Evolutionary conservation across 192 early-diverging fungal genomes (phyloP).

Genomic region (Coemansia furcata): DNA sequence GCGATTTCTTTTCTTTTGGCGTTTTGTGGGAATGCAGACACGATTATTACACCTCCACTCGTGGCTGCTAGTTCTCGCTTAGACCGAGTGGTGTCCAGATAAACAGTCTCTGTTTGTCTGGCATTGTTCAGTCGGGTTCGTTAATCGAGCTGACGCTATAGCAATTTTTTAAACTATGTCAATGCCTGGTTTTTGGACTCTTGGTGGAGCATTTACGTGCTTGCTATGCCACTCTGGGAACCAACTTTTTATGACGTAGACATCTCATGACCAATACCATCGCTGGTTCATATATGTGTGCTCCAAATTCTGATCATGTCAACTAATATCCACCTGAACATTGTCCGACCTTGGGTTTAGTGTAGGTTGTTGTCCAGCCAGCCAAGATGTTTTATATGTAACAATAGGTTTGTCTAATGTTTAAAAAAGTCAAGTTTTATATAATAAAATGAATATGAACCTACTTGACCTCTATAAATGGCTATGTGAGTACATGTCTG

Average conservation of each 20-base stretch:
- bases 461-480: neutral
- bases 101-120: neutral
- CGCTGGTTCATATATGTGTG: neutral
- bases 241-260: constrained; percentile 42
- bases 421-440: neutral
- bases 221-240: constrained; percentile 28
- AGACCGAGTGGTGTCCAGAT: neutral
- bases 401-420: neutral
- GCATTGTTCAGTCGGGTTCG: constrained; percentile 2
- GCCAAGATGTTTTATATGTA: neutral
- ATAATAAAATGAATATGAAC: neutral
- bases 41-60: constrained; percentile 16
- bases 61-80: constrained; percentile 15
- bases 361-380: neutral
- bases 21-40: constrained; percentile 18
- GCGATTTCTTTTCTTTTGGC: constrained; percentile 6
- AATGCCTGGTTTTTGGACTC: constrained; percentile 47
- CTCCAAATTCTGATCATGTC: neutral
- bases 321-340: neutral
- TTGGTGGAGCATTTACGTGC: neutral
- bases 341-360: neutral
- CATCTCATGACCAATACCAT: constrained; percentile 1
- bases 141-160: constrained; percentile 30
- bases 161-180: constrained; percentile 20
- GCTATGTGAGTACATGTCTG: neutral